Evolutionary conservation across 441 rosid species (phyloP).

Genomic region (Gossypium schwendimanii): DNA sequence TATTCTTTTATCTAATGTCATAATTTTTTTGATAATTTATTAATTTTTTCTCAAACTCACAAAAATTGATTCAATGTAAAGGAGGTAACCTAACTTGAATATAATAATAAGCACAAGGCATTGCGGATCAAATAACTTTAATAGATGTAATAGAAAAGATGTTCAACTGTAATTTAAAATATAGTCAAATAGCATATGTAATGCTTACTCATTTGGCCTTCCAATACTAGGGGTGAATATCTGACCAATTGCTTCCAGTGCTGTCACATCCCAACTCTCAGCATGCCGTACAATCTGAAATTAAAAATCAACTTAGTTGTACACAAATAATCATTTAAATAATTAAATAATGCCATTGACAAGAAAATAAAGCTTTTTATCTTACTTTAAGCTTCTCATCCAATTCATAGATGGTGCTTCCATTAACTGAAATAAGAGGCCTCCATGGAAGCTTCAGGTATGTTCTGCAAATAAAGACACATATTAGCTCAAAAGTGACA

Average conservation of each 20-base stretch:
- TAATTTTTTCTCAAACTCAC: no score
- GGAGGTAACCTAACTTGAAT: no score
- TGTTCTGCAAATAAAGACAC: conserved; percentile 45
- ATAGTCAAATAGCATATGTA: background rate
- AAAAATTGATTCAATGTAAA: no score
- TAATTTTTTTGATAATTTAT: no score
- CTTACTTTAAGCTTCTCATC: conserved; percentile 44
- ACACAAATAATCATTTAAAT: no score
- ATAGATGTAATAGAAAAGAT: no score
- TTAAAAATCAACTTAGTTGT: background rate
- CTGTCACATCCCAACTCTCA: conserved; percentile 79
- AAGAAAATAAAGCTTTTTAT: background rate
- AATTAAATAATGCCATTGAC: background rate
- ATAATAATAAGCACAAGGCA: no score
- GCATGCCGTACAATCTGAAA: conserved; percentile 62
- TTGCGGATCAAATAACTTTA: no score
- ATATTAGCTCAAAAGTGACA: conserved; percentile 3
- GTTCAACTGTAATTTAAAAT: background rate
- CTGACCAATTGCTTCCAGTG: conserved; percentile 68
- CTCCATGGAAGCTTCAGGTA: conserved; percentile 78
- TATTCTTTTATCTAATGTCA: no score
- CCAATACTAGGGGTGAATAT: conserved; percentile 46
- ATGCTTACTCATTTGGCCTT: conserved; percentile 3
- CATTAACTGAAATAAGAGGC: conserved; percentile 62
- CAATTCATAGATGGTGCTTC: conserved; percentile 65